Evolutionary conservation across 345 rosid species (phyloP), one percentile per base, ranked within the genome.

Genomic region (Eucalyptus rudis): DNA sequence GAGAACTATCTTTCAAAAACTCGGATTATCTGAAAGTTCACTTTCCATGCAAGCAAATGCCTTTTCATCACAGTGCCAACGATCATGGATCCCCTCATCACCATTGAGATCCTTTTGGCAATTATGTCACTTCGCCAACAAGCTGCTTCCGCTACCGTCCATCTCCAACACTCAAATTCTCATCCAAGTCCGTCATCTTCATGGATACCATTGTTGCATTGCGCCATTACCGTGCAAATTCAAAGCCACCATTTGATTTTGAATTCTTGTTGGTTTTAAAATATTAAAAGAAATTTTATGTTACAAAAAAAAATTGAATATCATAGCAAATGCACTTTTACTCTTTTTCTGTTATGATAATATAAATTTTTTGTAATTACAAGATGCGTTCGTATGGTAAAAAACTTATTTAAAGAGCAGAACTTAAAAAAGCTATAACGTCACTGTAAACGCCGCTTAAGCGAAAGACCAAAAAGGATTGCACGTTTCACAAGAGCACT

Each of bases 301-400:
- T 52, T 52, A 17, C 8, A 51, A 51, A 7, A 17, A 15, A 6
- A 6, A 51, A 16, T 6, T 7, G 54, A 51, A 17, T 51, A 1
- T 51, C 0, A 0, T 51, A 17, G 8, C 56, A 51, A 51, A 7
- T 17, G 8, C 1, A 51, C 7, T 51, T 4, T 51, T 7, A 17
- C 54, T 51, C 8, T 17, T 52, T 17, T 51, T 51, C 1, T 2
- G 7, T 51, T 51, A 0, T 0, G 1, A 51, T 51, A 51, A 51
- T 51, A 51, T 0, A 51, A 3, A 0, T 16, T 51, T 51, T 16
- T 0, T 51, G 3, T 51, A 51, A 51, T 51, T 51, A 6, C 8
- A 50, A 50, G 3, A 6, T 1, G 4, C 54, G 4, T 36, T 36
- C 1, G 5, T 1, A 40, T 40, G 43, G 1, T 52, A 0, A 52